These are phyloP conservation scores for Exophiala phaeomuriformis DNA, from an alignment of 2,329 filamentous ascomycete genomes.

Conservation along the genomic window DNA sequence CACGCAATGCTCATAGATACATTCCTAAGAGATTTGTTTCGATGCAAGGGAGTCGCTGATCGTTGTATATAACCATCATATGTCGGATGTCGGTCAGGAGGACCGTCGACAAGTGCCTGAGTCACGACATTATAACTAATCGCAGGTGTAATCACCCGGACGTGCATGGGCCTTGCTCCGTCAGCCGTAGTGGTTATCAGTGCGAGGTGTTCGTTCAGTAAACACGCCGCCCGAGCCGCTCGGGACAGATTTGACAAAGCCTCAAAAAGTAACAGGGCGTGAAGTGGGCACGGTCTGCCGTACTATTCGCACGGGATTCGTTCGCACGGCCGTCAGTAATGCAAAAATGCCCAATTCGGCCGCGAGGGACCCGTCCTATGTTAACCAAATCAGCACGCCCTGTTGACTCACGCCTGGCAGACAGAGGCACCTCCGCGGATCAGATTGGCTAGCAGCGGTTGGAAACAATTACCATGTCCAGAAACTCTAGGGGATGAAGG, in stretches of 20 bases:
- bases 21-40: too few species aligned
- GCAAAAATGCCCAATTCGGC: too few species aligned
- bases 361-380: too few species aligned
- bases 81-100: too few species aligned
- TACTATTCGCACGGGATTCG: too few species aligned
- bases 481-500: conserved; percentile 1
- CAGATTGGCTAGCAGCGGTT: conserved; percentile 2
- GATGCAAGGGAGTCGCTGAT: too few species aligned
- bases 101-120: background rate
- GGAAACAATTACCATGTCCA: background rate
- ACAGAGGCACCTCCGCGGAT: background rate
- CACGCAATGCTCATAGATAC: too few species aligned
- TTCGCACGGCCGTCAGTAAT: too few species aligned
- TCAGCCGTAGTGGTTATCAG: background rate
- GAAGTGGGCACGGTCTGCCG: too few species aligned
- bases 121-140: background rate
- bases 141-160: background rate
- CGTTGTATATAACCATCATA: too few species aligned
- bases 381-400: conserved; percentile 10
- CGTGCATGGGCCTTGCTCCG: background rate
- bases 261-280: background rate
- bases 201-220: background rate
- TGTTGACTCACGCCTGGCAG: conserved; percentile 16
- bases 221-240: background rate
- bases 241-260: background rate